A percentile compares a stretch with the other conserved stretches of the same genome.
These are phyloP conservation scores for Flaveria bidentis DNA, from an alignment of 129 eudicot species.

Conservation along the genomic window DNA sequence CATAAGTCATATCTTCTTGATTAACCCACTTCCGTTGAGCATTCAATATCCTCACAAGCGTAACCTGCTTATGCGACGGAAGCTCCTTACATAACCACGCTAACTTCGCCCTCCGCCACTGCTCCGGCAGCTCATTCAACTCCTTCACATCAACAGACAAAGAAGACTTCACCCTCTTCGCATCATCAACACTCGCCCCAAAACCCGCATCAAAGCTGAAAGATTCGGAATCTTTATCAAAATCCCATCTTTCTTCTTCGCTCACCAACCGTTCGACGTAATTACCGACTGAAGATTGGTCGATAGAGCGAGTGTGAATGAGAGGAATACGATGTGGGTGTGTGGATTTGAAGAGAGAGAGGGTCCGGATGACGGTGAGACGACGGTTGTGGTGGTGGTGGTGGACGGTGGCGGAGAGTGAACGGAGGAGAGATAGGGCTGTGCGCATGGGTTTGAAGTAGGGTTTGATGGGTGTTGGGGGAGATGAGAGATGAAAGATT, in stretches of 20 bases:
- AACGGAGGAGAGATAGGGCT: slow-evolving; percentile 40
- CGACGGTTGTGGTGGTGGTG: slow-evolving; percentile 31
- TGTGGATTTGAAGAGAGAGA: slow-evolving; percentile 16
- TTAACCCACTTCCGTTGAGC: slow-evolving; percentile 84
- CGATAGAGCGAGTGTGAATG: slow-evolving; percentile 12
- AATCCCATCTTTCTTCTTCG: slow-evolving; percentile 33
- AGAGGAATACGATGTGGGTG: slow-evolving; percentile 2
- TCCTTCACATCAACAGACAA: slow-evolving; percentile 65
- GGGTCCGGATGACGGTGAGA: slow-evolving; percentile 28
- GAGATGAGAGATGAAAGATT: slow-evolving; percentile 13
- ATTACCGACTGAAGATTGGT: slow-evolving; percentile 37
- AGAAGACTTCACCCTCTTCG: slow-evolving; percentile 26
- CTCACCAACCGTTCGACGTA: slow-evolving; percentile 50
- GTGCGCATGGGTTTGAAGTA: slow-evolving; percentile 42
- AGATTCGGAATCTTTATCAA: slow-evolving; percentile 32
- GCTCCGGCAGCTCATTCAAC: slow-evolving; percentile 84
- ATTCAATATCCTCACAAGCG: slow-evolving; percentile 57
- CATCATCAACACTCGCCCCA: slow-evolving; percentile 36
- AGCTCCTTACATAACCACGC: slow-evolving; percentile 97
- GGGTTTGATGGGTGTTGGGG: slow-evolving; percentile 20
- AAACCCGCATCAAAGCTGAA: slow-evolving; percentile 50
- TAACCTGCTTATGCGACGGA: slow-evolving; percentile 66
- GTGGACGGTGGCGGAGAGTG: slow-evolving; percentile 39
- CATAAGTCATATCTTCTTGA: slow-evolving; percentile 78
- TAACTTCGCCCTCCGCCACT: slow-evolving; percentile 84